Conservation (phyloP, 208 protist species). For the Crithidia mellificae region DNA sequence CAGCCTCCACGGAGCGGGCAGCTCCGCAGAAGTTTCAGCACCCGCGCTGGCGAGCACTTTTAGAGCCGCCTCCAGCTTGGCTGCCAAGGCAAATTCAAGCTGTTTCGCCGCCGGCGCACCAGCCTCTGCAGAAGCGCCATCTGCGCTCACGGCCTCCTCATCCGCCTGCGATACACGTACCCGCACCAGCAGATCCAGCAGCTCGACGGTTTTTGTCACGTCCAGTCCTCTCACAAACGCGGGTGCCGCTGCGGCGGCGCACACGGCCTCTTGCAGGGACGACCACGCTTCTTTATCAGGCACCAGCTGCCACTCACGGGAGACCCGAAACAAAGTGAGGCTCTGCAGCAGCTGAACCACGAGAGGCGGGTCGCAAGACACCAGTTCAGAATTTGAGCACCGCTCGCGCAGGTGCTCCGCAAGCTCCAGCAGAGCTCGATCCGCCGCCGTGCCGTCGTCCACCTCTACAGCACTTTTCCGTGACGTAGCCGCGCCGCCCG, state of each 20-base stretch:
- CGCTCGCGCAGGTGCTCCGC: slow-evolving; percentile 14
- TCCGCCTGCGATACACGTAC: background rate
- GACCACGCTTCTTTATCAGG: background rate
- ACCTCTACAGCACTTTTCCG: background rate
- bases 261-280: background rate
- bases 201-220: background rate
- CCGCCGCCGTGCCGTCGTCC: background rate
- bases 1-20: background rate
- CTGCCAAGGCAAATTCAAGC: background rate
- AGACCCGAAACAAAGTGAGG: slow-evolving; percentile 2
- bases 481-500: no score
- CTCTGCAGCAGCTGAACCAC: slow-evolving; percentile 15
- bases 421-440: background rate
- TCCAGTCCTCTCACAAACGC: background rate
- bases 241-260: background rate
- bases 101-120: background rate
- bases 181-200: background rate
- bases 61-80: background rate
- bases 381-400: slow-evolving; percentile 9
- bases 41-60: background rate
- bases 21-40: background rate
- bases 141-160: background rate
- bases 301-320: background rate
- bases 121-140: background rate
- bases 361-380: background rate